A percentile compares a stretch with the other conserved stretches of the same genome.
phyloP scores from a whole-genome alignment of 345 rosid genomes.

The Stellera chamaejasme region DNA sequence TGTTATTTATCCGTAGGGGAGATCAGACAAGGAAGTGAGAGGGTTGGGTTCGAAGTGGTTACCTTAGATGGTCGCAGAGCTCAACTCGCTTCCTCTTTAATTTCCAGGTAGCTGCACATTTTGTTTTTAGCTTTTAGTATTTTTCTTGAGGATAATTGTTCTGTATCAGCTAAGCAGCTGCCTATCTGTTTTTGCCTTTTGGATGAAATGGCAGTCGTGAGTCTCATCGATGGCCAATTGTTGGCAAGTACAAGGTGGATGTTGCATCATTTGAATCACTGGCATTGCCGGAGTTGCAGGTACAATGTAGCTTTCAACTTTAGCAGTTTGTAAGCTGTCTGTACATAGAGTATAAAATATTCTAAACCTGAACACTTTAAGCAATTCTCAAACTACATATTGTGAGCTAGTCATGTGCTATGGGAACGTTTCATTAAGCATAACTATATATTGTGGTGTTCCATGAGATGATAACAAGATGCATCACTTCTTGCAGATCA shows the following conservation, averaged over 20 bases:
- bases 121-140: background rate
- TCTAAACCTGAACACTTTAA: no score
- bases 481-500: conserved; percentile 29
- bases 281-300: conserved; percentile 72
- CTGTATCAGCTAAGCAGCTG: background rate
- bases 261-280: conserved; percentile 54
- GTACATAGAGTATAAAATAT: no score
- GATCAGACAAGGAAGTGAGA: conserved; percentile 41
- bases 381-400: no score
- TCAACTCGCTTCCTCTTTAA: conserved; percentile 43
- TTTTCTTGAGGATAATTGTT: background rate
- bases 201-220: conserved; percentile 35
- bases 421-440: no score
- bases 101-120: conserved; percentile 30
- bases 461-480: background rate
- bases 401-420: no score
- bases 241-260: conserved; percentile 68
- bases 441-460: background rate
- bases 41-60: conserved; percentile 61
- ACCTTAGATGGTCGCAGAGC: conserved; percentile 51
- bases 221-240: conserved; percentile 53
- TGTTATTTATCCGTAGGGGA: conserved; percentile 24
- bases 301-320: no score
- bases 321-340: no score
- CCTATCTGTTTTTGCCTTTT: background rate